phyloP scores from a whole-genome alignment of 345 rosid species.

The Citrus trifoliata region DNA sequence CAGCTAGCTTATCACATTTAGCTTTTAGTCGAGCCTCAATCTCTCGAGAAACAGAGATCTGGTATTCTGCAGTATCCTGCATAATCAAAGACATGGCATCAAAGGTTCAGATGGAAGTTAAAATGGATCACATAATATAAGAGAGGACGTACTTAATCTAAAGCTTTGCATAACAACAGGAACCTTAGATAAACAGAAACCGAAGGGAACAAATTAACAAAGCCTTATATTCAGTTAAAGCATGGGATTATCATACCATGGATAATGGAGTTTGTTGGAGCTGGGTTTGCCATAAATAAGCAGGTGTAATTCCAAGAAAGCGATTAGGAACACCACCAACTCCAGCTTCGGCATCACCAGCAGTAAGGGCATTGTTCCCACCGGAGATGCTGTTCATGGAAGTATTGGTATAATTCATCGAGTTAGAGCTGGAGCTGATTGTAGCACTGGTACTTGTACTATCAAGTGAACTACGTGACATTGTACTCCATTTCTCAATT shows the following conservation, averaged over 20 bases:
- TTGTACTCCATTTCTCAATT: constrained; percentile 82
- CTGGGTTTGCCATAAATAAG: constrained; percentile 85
- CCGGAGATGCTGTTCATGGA: constrained; percentile 47
- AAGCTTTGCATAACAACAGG: neutral
- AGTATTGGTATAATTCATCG: constrained; percentile 51
- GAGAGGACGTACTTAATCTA: neutral
- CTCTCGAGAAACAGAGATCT: constrained; percentile 76
- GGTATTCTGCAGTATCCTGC: constrained; percentile 88
- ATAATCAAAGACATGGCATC: neutral
- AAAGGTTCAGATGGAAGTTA: neutral
- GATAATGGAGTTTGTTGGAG: constrained; percentile 58
- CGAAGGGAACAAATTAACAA: neutral
- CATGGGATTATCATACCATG: constrained; percentile 43
- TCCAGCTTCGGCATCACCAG: constrained; percentile 63
- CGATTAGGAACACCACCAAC: constrained; percentile 95
- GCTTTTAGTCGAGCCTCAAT: constrained; percentile 75
- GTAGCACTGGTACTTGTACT: constrained; percentile 72
- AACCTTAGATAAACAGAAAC: neutral
- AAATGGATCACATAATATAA: neutral
- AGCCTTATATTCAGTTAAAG: neutral
- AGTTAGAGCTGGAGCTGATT: constrained; percentile 73
- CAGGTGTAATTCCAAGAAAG: constrained; percentile 86
- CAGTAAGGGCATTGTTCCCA: constrained; percentile 30
- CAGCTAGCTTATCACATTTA: constrained; percentile 85
- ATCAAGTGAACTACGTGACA: constrained; percentile 86